Percentiles rank a stretch among this genome's conserved stretches.
These are phyloP conservation scores for Balansia obtecta DNA, from an alignment of 2,329 filamentous ascomycete species.

Conservation along the genomic window DNA sequence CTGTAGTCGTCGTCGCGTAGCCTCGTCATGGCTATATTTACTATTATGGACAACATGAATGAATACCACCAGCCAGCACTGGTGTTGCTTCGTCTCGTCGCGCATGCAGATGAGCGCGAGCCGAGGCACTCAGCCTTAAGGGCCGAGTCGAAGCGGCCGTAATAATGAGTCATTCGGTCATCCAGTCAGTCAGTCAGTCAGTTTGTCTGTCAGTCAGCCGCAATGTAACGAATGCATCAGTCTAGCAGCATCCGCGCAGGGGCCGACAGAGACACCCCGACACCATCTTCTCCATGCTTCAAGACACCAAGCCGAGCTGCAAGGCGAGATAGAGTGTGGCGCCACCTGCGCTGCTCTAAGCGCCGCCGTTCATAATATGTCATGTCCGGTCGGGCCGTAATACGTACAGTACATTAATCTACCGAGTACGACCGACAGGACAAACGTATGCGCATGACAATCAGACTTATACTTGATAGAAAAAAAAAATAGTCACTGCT, in stretches of 20 bases:
- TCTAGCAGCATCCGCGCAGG: neutral
- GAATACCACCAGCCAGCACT: neutral
- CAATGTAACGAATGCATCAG: neutral
- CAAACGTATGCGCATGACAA: too few relatives aligned
- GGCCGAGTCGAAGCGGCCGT: slow-evolving; percentile 1
- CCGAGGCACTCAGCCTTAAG: neutral
- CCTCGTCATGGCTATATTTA: neutral
- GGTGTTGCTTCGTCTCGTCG: neutral
- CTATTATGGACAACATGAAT: too few relatives aligned
- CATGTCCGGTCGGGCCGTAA: neutral
- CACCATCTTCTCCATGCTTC: neutral
- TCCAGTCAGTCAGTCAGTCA: too few relatives aligned
- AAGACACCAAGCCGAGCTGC: neutral
- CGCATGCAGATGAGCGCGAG: neutral
- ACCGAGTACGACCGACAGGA: too few relatives aligned
- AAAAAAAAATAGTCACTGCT: too few relatives aligned
- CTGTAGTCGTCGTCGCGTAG: neutral
- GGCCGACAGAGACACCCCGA: neutral
- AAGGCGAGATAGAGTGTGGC: neutral
- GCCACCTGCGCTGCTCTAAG: neutral
- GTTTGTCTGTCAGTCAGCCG: neutral
- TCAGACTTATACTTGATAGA: too few relatives aligned
- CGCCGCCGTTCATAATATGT: neutral
- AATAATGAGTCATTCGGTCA: neutral
- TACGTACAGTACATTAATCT: too few relatives aligned